Evolutionary conservation across 2,329 filamentous ascomycete species (phyloP), one percentile per base, ranked within the genome.

Genomic region (Xylaria digitata): DNA sequence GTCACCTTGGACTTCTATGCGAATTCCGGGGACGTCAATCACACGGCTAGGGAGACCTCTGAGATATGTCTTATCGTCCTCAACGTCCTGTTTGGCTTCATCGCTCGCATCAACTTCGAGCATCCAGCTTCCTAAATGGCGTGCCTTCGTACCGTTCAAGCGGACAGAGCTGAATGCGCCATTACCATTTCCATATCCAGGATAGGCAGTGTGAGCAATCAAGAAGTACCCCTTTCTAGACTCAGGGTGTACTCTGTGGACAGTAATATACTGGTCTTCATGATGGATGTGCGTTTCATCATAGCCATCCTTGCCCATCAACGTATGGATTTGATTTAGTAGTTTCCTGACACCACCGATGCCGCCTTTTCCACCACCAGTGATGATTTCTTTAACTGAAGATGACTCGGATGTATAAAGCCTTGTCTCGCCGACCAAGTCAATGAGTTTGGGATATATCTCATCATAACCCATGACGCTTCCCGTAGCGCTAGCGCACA

Each of bases 391-490:
- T 21, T 82, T 81, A 2, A 78, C 76, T 8, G 83, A 85, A 1
- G 93, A 96, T 45, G 90, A 94, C 63, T 88, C 85, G 0, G 93
- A 96, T 0, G 88, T 88, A 79, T 99, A 99, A 1, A 91, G 82
- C 40, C 96, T 87, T 26, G 87, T 96, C 79, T 99, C 96, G 61
- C 93, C 89, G 17, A 99, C 96, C 17, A 99, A 86, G 74, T 99
- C 94, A n/a, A 99, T 89, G 62, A 97, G 85, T 73, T 91, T 90
- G 0, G 96, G 96, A 73, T 98, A 99, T 67, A 98, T 89, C 79
- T 99, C 96, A 76, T 99, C 96, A 75, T 97, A 98, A 1, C 96
- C 96, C 89, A 98, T 97, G 54, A 98, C 96, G 76, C 96, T 98
- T 50, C 96, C 96, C 7, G 92, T 94, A 1, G 95, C 93, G 73